Evolutionary conservation across 2,329 filamentous ascomycete genomes (phyloP).

Genomic region (Talaromyces islandicus): DNA sequence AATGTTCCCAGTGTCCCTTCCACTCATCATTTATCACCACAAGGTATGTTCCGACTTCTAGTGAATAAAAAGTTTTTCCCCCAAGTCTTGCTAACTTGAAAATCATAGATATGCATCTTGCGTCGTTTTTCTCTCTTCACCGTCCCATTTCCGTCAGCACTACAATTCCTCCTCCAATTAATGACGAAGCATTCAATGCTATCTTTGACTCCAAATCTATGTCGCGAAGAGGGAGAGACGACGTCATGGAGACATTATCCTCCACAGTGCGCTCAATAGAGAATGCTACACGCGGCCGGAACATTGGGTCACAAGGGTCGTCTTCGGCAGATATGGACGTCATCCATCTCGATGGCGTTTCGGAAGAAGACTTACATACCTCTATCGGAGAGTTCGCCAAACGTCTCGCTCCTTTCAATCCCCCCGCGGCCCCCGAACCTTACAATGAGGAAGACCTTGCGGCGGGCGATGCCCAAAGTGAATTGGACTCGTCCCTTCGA

Average conservation of each 20-base stretch:
- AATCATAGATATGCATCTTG: slow-evolving; percentile 69
- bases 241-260: slow-evolving; percentile 62
- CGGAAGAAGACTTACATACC: slow-evolving; percentile 57
- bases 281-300: slow-evolving; percentile 28
- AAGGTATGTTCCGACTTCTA: slow-evolving; percentile 31
- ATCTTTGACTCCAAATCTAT: slow-evolving; percentile 65
- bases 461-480: slow-evolving; percentile 18
- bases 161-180: slow-evolving; percentile 67
- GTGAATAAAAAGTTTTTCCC: neutral
- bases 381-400: slow-evolving; percentile 64
- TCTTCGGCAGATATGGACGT: slow-evolving; percentile 24
- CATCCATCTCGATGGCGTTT: slow-evolving; percentile 37
- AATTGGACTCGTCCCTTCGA: slow-evolving; percentile 31
- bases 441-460: slow-evolving; percentile 32
- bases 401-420: slow-evolving; percentile 72
- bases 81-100: neutral
- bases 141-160: slow-evolving; percentile 85
- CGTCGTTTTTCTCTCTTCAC: slow-evolving; percentile 93
- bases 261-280: slow-evolving; percentile 42
- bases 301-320: slow-evolving; percentile 20
- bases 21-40: slow-evolving; percentile 42
- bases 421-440: slow-evolving; percentile 72
- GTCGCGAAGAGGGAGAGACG: slow-evolving; percentile 40
- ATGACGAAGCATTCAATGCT: slow-evolving; percentile 69
- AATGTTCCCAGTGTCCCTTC: slow-evolving; percentile 45